These are phyloP conservation scores for Phytophthora hybrid DNA, from an alignment of 352 stramenopile genomes.

Conservation along the genomic window DNA sequence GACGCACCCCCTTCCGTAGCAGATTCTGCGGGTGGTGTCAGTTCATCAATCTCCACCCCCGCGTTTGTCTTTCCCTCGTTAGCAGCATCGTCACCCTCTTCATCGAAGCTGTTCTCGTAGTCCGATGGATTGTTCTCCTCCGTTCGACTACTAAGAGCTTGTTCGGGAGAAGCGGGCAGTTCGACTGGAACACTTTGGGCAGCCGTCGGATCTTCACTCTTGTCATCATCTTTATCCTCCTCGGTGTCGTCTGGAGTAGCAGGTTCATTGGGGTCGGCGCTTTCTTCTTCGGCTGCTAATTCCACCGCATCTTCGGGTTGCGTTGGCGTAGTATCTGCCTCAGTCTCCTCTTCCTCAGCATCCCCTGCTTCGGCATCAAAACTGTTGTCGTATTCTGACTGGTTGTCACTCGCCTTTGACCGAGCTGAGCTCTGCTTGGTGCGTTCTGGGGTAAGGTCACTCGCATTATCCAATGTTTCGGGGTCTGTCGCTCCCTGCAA, in stretches of 20 bases:
- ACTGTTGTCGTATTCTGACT: slow-evolving; percentile 54
- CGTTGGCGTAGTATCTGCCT: neutral
- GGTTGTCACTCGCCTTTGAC: slow-evolving; percentile 20
- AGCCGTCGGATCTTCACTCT: neutral
- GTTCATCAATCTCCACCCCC: neutral
- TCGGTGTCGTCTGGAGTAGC: neutral
- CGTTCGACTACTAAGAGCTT: slow-evolving; percentile 11
- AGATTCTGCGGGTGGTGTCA: neutral
- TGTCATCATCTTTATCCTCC: neutral
- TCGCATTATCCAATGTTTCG: neutral
- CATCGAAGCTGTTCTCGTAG: slow-evolving; percentile 69
- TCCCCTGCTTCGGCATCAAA: slow-evolving; percentile 48
- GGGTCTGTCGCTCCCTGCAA: neutral
- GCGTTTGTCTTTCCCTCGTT: slow-evolving; percentile 4
- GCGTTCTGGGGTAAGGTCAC: neutral
- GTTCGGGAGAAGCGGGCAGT: slow-evolving; percentile 11
- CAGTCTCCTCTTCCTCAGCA: slow-evolving; percentile 13
- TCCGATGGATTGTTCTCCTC: slow-evolving; percentile 32
- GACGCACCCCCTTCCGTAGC: neutral
- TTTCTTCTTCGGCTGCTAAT: neutral
- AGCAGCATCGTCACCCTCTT: slow-evolving; percentile 33
- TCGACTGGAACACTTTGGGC: neutral
- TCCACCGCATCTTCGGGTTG: neutral
- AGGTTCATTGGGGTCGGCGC: neutral
- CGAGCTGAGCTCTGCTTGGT: slow-evolving; percentile 14